Percentiles rank a stretch among this genome's conserved stretches.
Evolutionary conservation across 768 basidiomycete species (phyloP).

Genomic region (Mycena vulgaris): DNA sequence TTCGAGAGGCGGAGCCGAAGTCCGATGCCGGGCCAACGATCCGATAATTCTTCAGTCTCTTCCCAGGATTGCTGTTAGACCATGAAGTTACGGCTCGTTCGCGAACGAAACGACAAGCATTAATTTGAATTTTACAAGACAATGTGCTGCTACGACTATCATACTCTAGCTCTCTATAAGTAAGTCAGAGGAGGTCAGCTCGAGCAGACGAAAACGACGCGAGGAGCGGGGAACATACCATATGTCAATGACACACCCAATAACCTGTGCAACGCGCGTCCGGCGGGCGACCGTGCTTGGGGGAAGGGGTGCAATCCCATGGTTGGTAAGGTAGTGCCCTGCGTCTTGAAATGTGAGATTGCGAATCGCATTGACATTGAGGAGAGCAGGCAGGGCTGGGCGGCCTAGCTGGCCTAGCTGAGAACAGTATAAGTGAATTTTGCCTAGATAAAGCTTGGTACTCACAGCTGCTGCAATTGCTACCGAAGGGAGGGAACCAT

Average conservation of each 20-base stretch:
- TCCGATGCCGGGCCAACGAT: no score
- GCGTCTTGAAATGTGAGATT: not conserved
- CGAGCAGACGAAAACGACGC: not conserved
- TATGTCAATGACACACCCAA: not conserved
- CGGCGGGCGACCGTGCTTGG: not conserved
- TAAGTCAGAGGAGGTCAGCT: slow-evolving; percentile 1
- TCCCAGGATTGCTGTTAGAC: no score
- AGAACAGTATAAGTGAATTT: not conserved
- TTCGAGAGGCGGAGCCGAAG: no score
- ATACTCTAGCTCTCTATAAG: not conserved
- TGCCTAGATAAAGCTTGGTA: not conserved
- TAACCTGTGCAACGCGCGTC: not conserved
- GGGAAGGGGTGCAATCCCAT: not conserved
- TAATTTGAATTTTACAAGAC: no score
- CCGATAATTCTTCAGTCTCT: no score
- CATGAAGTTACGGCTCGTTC: no score
- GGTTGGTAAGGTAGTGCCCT: not conserved
- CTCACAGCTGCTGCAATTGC: not conserved
- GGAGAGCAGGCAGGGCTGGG: slow-evolving; percentile 1
- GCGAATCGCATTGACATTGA: not conserved
- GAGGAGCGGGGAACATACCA: not conserved
- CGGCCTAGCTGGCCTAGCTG: not conserved
- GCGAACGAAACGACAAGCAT: no score
- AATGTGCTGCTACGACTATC: no score
- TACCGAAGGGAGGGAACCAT: not conserved